phyloP scores from a whole-genome alignment of 192 early-diverging fungal species.

The Coemansia sp. region DNA sequence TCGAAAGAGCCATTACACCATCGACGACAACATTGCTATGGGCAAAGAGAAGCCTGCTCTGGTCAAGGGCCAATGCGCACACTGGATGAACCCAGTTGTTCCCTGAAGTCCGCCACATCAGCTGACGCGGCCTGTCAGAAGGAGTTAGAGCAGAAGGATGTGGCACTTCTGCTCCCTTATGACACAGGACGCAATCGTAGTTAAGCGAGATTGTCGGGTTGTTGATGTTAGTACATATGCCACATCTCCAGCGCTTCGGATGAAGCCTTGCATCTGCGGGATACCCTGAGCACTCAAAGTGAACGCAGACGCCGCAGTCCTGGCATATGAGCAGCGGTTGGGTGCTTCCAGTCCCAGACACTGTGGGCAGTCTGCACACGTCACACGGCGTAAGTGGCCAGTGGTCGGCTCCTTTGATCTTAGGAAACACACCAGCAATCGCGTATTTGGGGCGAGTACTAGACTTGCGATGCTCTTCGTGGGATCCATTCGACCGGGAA shows the following conservation, averaged over 20 bases:
- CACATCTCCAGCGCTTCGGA: conserved; percentile 56
- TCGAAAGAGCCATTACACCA: conserved; percentile 26
- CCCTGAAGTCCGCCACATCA: conserved; percentile 69
- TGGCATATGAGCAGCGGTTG: conserved; percentile 33
- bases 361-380: conserved; percentile 33
- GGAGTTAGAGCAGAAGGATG: not conserved
- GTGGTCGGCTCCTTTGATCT: conserved; percentile 12
- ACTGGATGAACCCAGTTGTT: conserved; percentile 78
- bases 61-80: conserved; percentile 63
- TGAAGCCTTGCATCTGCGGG: conserved; percentile 17
- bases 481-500: conserved; percentile 1
- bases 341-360: not conserved
- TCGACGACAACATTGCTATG: conserved; percentile 36
- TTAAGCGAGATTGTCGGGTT: conserved; percentile 62
- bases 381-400: conserved; percentile 40
- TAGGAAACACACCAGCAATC: conserved; percentile 9
- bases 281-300: conserved; percentile 46
- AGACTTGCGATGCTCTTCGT: conserved; percentile 4
- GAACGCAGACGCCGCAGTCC: conserved; percentile 52
- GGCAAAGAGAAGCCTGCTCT: conserved; percentile 46
- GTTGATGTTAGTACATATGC: conserved; percentile 62
- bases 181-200: conserved; percentile 68
- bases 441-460: conserved; percentile 5
- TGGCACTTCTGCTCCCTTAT: conserved; percentile 18
- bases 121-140: conserved; percentile 17